A percentile compares a stretch with the other conserved stretches of the same genome.
Evolutionary conservation across 805 yeast species (phyloP).

Genomic region (Metschnikowia bowlesiae): DNA sequence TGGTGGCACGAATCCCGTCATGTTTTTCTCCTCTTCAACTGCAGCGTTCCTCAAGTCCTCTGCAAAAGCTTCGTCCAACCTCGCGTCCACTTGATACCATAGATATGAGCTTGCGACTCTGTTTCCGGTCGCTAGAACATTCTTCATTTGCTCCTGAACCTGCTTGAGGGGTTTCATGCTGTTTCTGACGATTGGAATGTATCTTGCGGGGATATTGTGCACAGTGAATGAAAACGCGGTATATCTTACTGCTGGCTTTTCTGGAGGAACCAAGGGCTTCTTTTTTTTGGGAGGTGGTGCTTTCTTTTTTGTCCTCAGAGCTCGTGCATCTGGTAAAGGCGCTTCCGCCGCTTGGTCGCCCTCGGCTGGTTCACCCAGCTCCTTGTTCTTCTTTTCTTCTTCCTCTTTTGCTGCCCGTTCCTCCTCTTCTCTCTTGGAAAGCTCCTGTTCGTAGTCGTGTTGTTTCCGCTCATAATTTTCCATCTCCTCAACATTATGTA

Average conservation of each 20-base stretch:
- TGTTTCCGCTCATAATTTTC: slow-evolving; percentile 40
- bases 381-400: slow-evolving; percentile 16
- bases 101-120: slow-evolving; percentile 59
- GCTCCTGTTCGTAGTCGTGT: slow-evolving; percentile 25
- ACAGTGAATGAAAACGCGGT: slow-evolving; percentile 67
- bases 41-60: slow-evolving; percentile 59
- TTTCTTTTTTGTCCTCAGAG: slow-evolving; percentile 13
- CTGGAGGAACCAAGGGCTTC: slow-evolving; percentile 23
- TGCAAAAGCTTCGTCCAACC: slow-evolving; percentile 61
- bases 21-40: slow-evolving; percentile 48
- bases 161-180: slow-evolving; percentile 57
- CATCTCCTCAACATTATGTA: slow-evolving; percentile 48
- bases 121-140: slow-evolving; percentile 54
- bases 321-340: slow-evolving; percentile 2
- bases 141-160: slow-evolving; percentile 59
- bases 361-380: slow-evolving; percentile 3
- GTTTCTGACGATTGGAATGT: slow-evolving; percentile 58
- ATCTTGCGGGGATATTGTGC: slow-evolving; percentile 60
- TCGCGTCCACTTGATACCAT: slow-evolving; percentile 83
- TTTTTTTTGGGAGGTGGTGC: slow-evolving; percentile 13
- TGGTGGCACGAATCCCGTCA: slow-evolving; percentile 30
- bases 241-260: slow-evolving; percentile 43
- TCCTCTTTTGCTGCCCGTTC: slow-evolving; percentile 19
- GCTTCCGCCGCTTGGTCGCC: slow-evolving; percentile 14
- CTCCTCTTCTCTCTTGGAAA: slow-evolving; percentile 25